Base-by-base conservation (phyloP, 2,329 filamentous ascomycete genomes). In the Microcyclospora pomicola region DNA sequence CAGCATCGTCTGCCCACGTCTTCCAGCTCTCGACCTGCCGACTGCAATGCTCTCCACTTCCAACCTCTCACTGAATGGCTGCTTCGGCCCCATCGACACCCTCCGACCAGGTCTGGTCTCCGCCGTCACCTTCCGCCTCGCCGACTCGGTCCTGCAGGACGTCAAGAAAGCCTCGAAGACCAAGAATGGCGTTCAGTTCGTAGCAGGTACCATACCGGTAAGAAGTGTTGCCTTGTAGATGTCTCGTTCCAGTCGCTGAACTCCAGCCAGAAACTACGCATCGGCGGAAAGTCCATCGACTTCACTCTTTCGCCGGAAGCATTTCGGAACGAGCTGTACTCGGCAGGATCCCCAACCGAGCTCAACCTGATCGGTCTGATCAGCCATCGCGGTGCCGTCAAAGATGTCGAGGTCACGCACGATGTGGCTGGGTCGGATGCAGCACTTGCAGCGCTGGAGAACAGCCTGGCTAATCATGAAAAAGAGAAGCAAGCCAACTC, bases 401-500 rank as follows among this genome's bases (percentile, higher is more conserved):
- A 48, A 34, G 31, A 38, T 28, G 64, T 55, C 5, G 66, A 74
- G 28, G 64, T 70, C 49, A 69, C 69, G 56, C 62, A 69, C 52
- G 68, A 64, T 28, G 71, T 67, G 32, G 68, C 69, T 19, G 70
- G 68, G 43, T 68, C 68, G 30, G 75, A 79, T 54, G 67, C 70
- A 42, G 75, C 75, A 19, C 56, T 78, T 55, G 71, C 71, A 37
- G 67, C 66, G 30, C 62, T 79, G 38, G 68, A 75, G 55, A 72
- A 65, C 53, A 75, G 65, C 49, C 63, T 79, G 54, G 74, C 68
- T 42, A 68, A 71, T 15, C 67, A 73, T 36, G 65, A 75, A 50
- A 65, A 75, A 50, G 67, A 73, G 46, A 76, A 75, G 57, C 68
- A 75, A 55, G 72, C 72, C 29, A 74, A 72, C 54, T 51, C 55